Evolutionary conservation across 108 stramenopile species (phyloP), one percentile per base, ranked within the genome.

Genomic region (Stephanodiscus minutulus): DNA sequence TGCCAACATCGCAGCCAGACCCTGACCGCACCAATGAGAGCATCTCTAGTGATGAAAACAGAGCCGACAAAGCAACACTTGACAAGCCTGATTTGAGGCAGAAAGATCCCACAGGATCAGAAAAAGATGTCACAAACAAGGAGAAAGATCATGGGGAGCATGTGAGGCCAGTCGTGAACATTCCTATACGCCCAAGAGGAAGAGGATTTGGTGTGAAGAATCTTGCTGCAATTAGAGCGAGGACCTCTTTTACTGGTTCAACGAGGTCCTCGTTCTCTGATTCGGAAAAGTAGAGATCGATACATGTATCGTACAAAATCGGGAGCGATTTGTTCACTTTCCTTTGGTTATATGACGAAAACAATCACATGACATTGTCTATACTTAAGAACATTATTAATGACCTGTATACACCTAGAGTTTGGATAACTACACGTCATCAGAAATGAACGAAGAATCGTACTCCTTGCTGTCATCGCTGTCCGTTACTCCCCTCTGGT

Each of bases 201-300:
- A 60, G 59, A 39, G 59, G 59, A 5, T 60, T 35, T 36, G 59
- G 59, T 39, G 59, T 4, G 36, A 60, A 60, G 36, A 60, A 60
- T 60, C 59, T 60, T n/a, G 59, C 59, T 35, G 59, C 59, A 41
- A 1, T 60, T 37, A 60, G 29, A 60, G 59, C 59, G 13, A 41
- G 59, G 35, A 4, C 37, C 5, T 36, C 59, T n/a, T 18, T 60
- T 6, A 21, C 22, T 53, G 25, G 25, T 53, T 27, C 25, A 25
- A 0, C 52, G 6, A 53, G 11, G 52, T 27, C 59, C 22, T 56
- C 55, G 15, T 56, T 29, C 29, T 5, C 55, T 56, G 55, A 56
- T 11, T 0, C 52, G 9, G 52, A 12, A 27, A 53, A 53, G 52
- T 53, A 53, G 27, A 56, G 11, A 44, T 44, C 0, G 43, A 44